Percentiles rank a stretch among this genome's conserved stretches.
phyloP scores from a whole-genome alignment of 345 rosid genomes.

The Theobroma cacao region DNA sequence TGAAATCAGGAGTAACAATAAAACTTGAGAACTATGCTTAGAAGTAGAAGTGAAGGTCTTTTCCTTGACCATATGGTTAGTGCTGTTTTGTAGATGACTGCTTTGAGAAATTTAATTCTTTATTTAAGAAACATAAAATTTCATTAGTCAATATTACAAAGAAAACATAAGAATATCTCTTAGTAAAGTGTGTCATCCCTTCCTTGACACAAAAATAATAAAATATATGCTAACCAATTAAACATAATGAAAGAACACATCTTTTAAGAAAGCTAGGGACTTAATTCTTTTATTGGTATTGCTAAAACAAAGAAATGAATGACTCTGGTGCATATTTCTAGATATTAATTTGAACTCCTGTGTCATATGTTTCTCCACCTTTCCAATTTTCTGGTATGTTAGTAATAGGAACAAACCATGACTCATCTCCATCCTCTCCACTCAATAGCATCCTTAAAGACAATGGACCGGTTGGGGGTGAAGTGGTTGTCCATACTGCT shows the following conservation, averaged over 20 bases:
- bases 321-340: slow-evolving; percentile 4
- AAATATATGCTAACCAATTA: slow-evolving; percentile 1
- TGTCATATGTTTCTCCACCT: slow-evolving; percentile 60
- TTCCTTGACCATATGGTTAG: neutral
- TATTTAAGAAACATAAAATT: neutral
- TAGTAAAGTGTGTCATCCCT: neutral
- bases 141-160: slow-evolving; percentile 11
- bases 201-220: neutral
- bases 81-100: neutral
- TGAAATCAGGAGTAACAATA: neutral
- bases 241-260: slow-evolving; percentile 10
- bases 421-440: slow-evolving; percentile 51
- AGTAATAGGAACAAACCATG: slow-evolving; percentile 63
- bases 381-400: slow-evolving; percentile 61
- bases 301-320: slow-evolving; percentile 1
- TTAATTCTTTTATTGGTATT: neutral
- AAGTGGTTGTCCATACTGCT: slow-evolving; percentile 33
- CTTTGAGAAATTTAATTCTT: neutral
- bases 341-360: slow-evolving; percentile 48
- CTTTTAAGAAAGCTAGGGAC: neutral
- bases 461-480: slow-evolving; percentile 59
- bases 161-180: slow-evolving; percentile 23
- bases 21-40: neutral
- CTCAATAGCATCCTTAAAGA: slow-evolving; percentile 62
- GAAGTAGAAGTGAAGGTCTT: neutral